phyloP scores from a whole-genome alignment of 805 yeast species.

The Lachancea lanzarotensis region DNA sequence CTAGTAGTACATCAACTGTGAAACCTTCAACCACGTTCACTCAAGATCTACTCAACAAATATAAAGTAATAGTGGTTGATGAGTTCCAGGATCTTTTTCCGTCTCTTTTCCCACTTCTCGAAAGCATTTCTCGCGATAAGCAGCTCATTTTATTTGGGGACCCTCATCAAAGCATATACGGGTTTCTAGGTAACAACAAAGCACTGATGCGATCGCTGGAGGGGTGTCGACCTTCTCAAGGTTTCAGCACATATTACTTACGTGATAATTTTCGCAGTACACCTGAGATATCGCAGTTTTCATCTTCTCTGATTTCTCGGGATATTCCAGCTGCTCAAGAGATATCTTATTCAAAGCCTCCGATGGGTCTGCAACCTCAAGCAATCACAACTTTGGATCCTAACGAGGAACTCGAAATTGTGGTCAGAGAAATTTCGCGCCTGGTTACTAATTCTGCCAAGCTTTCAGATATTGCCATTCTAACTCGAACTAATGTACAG shows the following conservation, averaged over 20 bases:
- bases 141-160: slow-evolving; percentile 70
- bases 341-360: slow-evolving; percentile 13
- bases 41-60: slow-evolving; percentile 13
- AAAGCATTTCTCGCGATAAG: slow-evolving; percentile 33
- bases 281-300: slow-evolving; percentile 46
- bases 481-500: slow-evolving; percentile 48
- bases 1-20: neutral
- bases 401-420: slow-evolving; percentile 19
- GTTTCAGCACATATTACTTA: slow-evolving; percentile 33
- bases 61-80: slow-evolving; percentile 51
- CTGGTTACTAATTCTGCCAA: slow-evolving; percentile 21
- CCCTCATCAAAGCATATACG: slow-evolving; percentile 62
- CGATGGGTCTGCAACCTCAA: slow-evolving; percentile 15
- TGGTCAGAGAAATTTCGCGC: slow-evolving; percentile 20
- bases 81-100: slow-evolving; percentile 69
- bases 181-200: slow-evolving; percentile 51
- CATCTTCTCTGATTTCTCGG: slow-evolving; percentile 26
- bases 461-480: slow-evolving; percentile 42
- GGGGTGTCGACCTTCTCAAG: slow-evolving; percentile 10
- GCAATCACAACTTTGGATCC: slow-evolving; percentile 11
- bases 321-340: neutral
- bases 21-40: slow-evolving; percentile 4
- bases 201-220: slow-evolving; percentile 27
- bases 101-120: slow-evolving; percentile 41
- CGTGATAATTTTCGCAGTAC: slow-evolving; percentile 55